Percentiles rank a stretch among this genome's conserved stretches.
Conservation (phyloP, 2,329 filamentous ascomycete species). For the Geosmithia flava region DNA sequence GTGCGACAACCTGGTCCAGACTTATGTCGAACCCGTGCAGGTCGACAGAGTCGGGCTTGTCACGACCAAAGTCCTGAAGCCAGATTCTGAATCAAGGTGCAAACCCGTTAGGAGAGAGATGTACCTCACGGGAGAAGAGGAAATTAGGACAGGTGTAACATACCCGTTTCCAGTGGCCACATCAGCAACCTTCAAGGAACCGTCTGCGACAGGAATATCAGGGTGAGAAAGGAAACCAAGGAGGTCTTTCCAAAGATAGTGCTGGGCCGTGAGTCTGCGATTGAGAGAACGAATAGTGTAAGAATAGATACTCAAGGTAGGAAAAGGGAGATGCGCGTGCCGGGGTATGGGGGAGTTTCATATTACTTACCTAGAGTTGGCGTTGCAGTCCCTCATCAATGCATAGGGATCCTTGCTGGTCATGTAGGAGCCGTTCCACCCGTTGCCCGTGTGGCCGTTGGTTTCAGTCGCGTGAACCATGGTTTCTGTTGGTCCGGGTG, state of each 20-base stretch:
- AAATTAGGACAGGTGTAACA: background rate
- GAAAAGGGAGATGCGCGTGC: too few species aligned
- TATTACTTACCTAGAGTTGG: constrained; percentile 1
- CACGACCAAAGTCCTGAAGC: constrained; percentile 1
- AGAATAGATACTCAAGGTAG: background rate
- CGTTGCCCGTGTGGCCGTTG: background rate
- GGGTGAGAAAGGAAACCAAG: constrained; percentile 2
- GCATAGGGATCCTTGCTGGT: background rate
- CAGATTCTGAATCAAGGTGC: constrained; percentile 3
- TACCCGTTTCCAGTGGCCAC: constrained; percentile 3
- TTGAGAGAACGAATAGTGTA: too few species aligned
- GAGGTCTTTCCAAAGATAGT: constrained; percentile 3
- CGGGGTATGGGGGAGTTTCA: background rate
- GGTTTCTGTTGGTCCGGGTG: background rate
- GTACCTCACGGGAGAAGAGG: too few species aligned
- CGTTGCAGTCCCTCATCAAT: constrained; percentile 1
- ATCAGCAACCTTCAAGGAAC: constrained; percentile 1
- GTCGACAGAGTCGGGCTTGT: background rate
- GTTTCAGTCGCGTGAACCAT: background rate
- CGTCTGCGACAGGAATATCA: background rate
- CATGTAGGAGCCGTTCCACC: background rate
- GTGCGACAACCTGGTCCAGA: constrained; percentile 1
- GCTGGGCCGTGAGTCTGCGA: constrained; percentile 3
- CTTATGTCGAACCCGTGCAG: constrained; percentile 3
- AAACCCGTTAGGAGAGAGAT: too few species aligned